Base-by-base conservation (phyloP, 495 filamentous ascomycete species). In the Aspergillus affinis region DNA sequence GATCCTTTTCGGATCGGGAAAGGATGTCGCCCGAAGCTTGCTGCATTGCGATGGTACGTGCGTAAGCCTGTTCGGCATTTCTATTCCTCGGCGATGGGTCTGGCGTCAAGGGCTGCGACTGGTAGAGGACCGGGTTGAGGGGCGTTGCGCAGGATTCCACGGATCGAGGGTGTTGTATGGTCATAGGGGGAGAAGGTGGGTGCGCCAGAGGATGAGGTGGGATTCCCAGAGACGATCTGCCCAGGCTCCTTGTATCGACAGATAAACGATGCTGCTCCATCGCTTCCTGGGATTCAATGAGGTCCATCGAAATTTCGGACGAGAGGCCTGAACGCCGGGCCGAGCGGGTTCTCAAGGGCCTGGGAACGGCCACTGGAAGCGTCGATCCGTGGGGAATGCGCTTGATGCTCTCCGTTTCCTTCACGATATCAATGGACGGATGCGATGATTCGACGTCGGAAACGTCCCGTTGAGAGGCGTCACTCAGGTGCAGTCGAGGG, bases 121-220 rank as follows among this genome's bases (percentile, higher is more conserved):
- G 76, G 23, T 75, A 74, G 58, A 75, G 63, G 9, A 76, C 61
- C 6, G 73, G 74, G 21, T 79, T 72, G 59, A 76, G 45, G 27
- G 81, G 76, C 21, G 72, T 75, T 23, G 61, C 60, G 56, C 62
- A 67, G 9, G 72, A 71, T 17, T 60, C 64, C 45, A 82, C 79
- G 30, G 78, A 77, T 48, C 81, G 76, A 15, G 86, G 81, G 56
- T 90, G 82, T 50, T 85, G 81, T 12, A 88, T 78, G 0, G 90
- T 92, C 70, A 91, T 85, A 4, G 91, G 89, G 55, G 92, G 91
- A 19, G 90, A 92, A 15, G 89, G 89, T 17, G 90, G 88, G 55
- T 89, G 85, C 2, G 81, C 81, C 26, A 91, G 78, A 10, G 90
- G 88, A 70, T 91, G 88, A 26, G 77, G 77, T 1, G 87, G 84